phyloP scores from a whole-genome alignment of 23 red algal genomes.

The Gracilaria caudata region DNA sequence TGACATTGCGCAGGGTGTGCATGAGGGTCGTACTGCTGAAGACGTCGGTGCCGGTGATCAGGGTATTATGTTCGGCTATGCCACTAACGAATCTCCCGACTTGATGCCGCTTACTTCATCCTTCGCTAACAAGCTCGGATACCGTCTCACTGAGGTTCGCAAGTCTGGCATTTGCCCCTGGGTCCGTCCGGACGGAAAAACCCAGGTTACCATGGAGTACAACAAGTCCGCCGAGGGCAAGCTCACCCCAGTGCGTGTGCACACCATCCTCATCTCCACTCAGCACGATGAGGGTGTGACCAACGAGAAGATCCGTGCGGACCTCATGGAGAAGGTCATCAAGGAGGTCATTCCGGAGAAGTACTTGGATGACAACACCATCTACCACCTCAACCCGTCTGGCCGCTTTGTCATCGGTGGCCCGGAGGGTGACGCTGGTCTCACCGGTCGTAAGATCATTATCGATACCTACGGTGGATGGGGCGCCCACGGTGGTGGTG shows the following conservation, averaged over 20 bases:
- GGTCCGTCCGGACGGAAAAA: conserved; percentile 97
- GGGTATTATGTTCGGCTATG: conserved; percentile 99
- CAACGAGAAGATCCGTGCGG: conserved; percentile 95
- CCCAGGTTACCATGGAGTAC: conserved; percentile 99
- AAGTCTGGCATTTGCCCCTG: conserved; percentile 94
- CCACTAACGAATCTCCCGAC: conserved; percentile 87
- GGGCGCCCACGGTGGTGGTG: conserved; percentile 99
- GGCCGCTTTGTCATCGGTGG: conserved; percentile 98
- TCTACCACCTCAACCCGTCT: conserved; percentile 95
- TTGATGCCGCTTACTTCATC: conserved; percentile 92
- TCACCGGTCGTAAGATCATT: conserved; percentile 99
- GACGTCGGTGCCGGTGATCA: conserved; percentile 97
- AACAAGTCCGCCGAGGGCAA: conserved; percentile 71
- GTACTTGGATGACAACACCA: conserved; percentile 87
- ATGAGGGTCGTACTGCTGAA: conserved; percentile 81
- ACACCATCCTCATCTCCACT: conserved; percentile 94
- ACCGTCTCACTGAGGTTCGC: conserved; percentile 90
- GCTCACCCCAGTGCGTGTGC: conserved; percentile 89
- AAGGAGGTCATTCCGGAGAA: conserved; percentile 92
- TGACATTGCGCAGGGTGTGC: conserved; percentile 94
- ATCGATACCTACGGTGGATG: conserved; percentile 99
- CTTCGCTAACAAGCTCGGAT: conserved; percentile 91
- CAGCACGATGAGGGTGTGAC: conserved; percentile 87
- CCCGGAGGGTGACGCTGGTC: conserved; percentile 95
- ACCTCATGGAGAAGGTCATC: conserved; percentile 97